Base-by-base conservation (phyloP, 73 alveolate species). In the Paramecium biaurelia region DNA sequence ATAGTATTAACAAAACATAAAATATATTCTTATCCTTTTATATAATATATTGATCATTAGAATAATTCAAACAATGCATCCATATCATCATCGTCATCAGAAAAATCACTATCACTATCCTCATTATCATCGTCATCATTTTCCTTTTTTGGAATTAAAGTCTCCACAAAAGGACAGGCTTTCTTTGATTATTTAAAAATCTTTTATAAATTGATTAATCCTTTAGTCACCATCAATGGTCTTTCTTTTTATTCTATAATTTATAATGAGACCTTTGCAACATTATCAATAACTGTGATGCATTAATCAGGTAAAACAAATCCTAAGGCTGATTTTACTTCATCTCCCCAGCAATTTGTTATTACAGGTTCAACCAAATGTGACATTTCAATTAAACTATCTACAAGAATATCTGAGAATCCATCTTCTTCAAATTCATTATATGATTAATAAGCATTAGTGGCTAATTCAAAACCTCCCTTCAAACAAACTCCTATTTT, bases 381-480 rank as follows among this genome's bases (percentile, higher is more conserved):
- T 23, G 84, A 63, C 84, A 63, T 63, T 32, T 63, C 84, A 63
- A 63, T 49, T 32, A 63, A 63, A 30, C 26, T 30, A 63, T 63
- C 84, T 5, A 63, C 84, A 26, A 63, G 45, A 63, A 63, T 63
- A 26, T 63, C 84, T 30, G 84, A 63, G 26, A 63, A 63, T 63
- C 84, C 84, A 63, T 63, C 84, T 63, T 63, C 84, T 32, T 63
- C 84, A 63, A 26, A 63, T 63, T 63, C 84, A 63, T 63, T 63
- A 26, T 63, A 63, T 10, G 84, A 63, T 32, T 63, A 8, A 32
- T 63, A 63, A 63, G 84, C 84, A 63, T 63, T 63, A 11, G 45
- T 32, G 2, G 84, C 84, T 63, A 63, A 63, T 26, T 63, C 84
- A 63, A 30, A 63, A 26, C 84, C 84, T 63, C 84, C 84, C 15